phyloP scores from a whole-genome alignment of 2,329 filamentous ascomycete species.

The Aspergillus intermedius region DNA sequence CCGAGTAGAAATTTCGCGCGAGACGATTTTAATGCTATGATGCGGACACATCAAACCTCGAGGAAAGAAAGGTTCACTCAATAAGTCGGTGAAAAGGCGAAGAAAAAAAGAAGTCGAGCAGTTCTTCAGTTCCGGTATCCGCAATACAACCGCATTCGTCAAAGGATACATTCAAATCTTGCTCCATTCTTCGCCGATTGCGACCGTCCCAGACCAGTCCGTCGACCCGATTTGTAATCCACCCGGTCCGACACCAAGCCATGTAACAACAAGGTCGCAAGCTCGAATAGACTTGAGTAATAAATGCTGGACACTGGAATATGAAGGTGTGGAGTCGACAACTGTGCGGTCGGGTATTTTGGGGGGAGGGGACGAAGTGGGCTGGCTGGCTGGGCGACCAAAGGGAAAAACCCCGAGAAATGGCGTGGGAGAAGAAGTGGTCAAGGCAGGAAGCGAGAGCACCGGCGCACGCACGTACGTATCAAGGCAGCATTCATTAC shows the following conservation, averaged over 20 bases:
- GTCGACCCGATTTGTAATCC: not conserved
- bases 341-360: not conserved
- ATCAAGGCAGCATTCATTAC: not conserved
- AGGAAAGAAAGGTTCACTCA: too few relatives aligned
- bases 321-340: not conserved
- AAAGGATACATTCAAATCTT: conserved; percentile 2
- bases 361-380: too few relatives aligned
- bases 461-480: not conserved
- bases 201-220: conserved; percentile 11
- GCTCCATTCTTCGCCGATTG: conserved; percentile 9
- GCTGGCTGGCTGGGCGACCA: not conserved
- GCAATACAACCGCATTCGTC: conserved; percentile 13
- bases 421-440: not conserved
- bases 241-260: not conserved
- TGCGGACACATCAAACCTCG: not conserved
- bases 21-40: not conserved
- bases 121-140: not conserved
- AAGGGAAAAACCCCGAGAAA: not conserved
- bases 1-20: not conserved
- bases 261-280: conserved; percentile 5
- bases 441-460: not conserved
- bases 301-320: not conserved
- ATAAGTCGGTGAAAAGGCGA: not conserved
- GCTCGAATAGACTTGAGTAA: not conserved
- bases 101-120: too few relatives aligned